Base-by-base conservation (phyloP, 768 basidiomycete genomes). In the Leucosporidium creatinivorum region DNA sequence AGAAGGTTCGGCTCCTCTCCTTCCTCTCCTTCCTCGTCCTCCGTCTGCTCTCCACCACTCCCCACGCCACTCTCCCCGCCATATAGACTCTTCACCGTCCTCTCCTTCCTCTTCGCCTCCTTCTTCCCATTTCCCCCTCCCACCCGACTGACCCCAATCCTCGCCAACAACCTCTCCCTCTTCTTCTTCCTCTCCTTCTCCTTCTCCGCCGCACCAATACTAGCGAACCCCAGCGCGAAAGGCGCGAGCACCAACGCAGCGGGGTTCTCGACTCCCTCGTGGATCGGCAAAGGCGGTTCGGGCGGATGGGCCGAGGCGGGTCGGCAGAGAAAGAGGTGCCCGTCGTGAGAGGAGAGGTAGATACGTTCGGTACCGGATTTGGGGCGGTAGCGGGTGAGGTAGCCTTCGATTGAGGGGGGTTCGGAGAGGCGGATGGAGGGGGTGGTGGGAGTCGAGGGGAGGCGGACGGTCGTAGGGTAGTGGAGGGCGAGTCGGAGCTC, bases 361-460 rank as follows among this genome's bases (percentile, higher is more conserved):
- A 87, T 73, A 5, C 69, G 69, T 17, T 69, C 68, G 48, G 82
- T 76, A 68, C 85, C 84, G 25, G 83, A 80, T 71, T 84, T 85
- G 3, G 85, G 82, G 69, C 81, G 83, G 73, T 89, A 82, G 57
- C 86, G 86, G 9, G 66, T 58, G 52, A 93, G 80, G 78, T 89
- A 96, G 3, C 93, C 93, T 78, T 97, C 93, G 57, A 94, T 80
- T 0, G 85, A 83, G 0, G 87, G 85, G 2, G 93, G 93, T 73
- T 93, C 90, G 44, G 83, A 78, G 23, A 93, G 75, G 48, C 77
- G 79, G 21, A 77, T 81, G 15, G 82, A 82, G 59, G 84, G 80
- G 57, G 80, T 79, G 33, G 39, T 12, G 5, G 44, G 1, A 4
- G 39, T 23, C 0, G 58, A 26, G 19, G 70, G 67, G 6, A 59